A percentile compares a stretch with the other conserved stretches of the same genome.
Evolutionary conservation across 805 yeast species (phyloP).

Genomic region (Barnettozyma siamensis): DNA sequence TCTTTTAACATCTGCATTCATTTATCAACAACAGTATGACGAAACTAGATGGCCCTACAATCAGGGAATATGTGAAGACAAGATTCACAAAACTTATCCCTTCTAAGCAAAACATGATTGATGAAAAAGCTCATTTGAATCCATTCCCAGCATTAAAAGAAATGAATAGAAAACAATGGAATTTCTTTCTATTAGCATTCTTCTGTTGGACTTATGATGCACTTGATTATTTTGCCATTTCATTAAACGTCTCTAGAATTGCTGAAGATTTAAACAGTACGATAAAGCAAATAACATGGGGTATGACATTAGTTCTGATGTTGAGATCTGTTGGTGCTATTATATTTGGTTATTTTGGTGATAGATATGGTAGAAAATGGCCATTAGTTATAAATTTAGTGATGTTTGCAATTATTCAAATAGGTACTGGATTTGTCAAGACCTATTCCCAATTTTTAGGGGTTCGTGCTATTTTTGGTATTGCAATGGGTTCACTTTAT

Average conservation of each 20-base stretch:
- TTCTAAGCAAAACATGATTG: conserved; percentile 32
- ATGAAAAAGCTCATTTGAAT: conserved; percentile 41
- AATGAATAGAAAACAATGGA: conserved; percentile 48
- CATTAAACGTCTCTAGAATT: conserved; percentile 42
- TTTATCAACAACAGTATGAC: neutral
- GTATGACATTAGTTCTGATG: conserved; percentile 60
- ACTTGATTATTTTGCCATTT: conserved; percentile 55
- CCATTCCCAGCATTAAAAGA: conserved; percentile 54
- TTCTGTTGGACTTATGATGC: conserved; percentile 64
- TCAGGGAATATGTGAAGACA: conserved; percentile 23
- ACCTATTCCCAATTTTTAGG: conserved; percentile 54
- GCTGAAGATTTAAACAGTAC: conserved; percentile 40
- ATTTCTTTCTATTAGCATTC: conserved; percentile 47
- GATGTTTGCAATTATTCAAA: conserved; percentile 47
- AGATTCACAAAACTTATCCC: conserved; percentile 48
- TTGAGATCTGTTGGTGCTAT: conserved; percentile 62
- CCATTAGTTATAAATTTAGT: conserved; percentile 44
- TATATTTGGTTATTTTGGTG: conserved; percentile 55
- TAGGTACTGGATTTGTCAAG: conserved; percentile 57
- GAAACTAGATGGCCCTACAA: neutral
- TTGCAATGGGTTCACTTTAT: conserved; percentile 45
- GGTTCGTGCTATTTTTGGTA: conserved; percentile 57
- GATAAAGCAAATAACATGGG: conserved; percentile 51
- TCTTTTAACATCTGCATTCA: too few relatives aligned
- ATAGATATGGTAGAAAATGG: conserved; percentile 55